A percentile compares a stretch with the other conserved stretches of the same genome.
Conservation (phyloP, 805 yeast species). For the Kodamaea neixiangensis region DNA sequence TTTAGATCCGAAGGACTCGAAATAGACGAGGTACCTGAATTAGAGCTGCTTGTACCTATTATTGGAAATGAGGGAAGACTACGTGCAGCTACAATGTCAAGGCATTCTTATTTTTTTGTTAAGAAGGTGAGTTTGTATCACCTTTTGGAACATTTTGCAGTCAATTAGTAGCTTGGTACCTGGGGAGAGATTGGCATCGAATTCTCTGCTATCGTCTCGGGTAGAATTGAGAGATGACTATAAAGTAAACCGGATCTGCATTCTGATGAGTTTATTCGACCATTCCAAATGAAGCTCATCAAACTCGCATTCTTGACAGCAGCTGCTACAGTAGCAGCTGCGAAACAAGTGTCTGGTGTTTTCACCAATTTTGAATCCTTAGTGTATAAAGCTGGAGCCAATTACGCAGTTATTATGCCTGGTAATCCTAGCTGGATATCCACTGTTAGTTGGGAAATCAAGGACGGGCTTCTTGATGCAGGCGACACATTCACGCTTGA, state of each 20-base stretch:
- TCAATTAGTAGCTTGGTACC: not conserved
- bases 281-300: not conserved
- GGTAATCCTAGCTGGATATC: conserved; percentile 19
- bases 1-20: not conserved
- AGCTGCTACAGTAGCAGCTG: not conserved
- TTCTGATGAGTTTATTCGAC: not conserved
- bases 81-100: not conserved
- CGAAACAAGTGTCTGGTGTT: conserved; percentile 16
- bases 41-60: not conserved
- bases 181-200: not conserved
- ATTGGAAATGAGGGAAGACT: not conserved
- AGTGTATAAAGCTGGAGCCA: conserved; percentile 12
- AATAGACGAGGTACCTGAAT: not conserved
- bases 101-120: not conserved
- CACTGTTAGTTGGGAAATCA: conserved; percentile 22
- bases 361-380: conserved; percentile 18
- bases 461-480: conserved; percentile 5
- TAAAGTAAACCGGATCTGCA: not conserved
- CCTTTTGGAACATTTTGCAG: not conserved
- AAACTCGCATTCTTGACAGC: not conserved
- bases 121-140: not conserved
- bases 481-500: conserved; percentile 21
- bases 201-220: not conserved
- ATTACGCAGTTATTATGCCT: conserved; percentile 4
- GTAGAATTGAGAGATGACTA: not conserved